These are phyloP conservation scores for Solanum chacoense DNA, from an alignment of 305 asterid species.

Conservation along the genomic window DNA sequence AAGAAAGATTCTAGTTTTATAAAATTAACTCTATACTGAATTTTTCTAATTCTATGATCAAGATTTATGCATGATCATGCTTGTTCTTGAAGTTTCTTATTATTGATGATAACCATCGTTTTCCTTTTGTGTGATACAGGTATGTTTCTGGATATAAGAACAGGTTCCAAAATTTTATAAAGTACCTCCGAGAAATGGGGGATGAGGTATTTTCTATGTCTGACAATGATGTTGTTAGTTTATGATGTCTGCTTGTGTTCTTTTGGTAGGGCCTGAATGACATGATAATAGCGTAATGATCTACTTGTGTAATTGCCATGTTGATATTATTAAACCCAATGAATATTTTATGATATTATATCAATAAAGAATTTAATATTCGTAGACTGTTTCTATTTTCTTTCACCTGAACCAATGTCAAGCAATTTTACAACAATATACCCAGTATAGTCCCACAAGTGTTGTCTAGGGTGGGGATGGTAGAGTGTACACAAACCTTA, in stretches of 20 bases:
- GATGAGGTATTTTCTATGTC: conserved; percentile 62
- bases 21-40: background rate
- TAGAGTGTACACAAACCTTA: background rate
- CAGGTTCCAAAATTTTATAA: conserved; percentile 95
- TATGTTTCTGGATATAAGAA: conserved; percentile 93
- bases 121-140: conserved; percentile 36
- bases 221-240: background rate
- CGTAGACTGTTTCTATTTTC: background rate
- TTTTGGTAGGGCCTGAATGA: background rate
- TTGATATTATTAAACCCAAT: background rate
- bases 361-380: background rate
- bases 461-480: background rate
- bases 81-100: background rate
- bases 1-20: background rate
- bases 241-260: background rate
- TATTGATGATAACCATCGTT: conserved; percentile 3
- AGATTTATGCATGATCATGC: background rate
- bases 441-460: background rate
- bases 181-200: conserved; percentile 93
- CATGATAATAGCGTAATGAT: background rate
- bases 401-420: background rate
- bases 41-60: background rate
- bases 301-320: background rate
- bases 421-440: background rate
- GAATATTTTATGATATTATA: background rate